Evolutionary conservation across 208 protist species (phyloP).

Genomic region (Trichomonas tenax): DNA sequence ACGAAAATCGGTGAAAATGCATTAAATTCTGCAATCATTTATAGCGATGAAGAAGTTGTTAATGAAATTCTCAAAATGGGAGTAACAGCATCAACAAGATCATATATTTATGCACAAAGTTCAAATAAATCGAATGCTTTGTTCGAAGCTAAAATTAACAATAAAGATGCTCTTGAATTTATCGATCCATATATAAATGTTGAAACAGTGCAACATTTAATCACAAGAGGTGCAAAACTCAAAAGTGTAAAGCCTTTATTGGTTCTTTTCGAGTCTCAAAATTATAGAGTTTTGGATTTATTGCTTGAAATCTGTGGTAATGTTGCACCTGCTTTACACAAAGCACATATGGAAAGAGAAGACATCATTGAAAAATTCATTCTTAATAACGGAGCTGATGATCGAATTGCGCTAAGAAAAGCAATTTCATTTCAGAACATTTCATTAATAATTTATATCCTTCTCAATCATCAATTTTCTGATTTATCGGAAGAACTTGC

Average conservation of each 20-base stretch:
- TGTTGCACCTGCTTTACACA: not conserved
- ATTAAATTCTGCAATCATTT: not conserved
- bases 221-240: not conserved
- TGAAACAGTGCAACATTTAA: not conserved
- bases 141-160: too few relatives aligned
- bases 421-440: not conserved
- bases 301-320: not conserved
- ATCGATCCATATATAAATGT: not conserved
- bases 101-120: not conserved
- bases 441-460: not conserved
- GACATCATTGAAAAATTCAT: not conserved
- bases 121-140: not conserved
- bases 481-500: not conserved
- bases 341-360: not conserved
- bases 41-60: not conserved
- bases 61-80: not conserved
- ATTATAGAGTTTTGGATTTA: not conserved
- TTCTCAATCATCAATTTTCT: not conserved
- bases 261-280: not conserved
- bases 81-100: not conserved
- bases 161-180: not conserved
- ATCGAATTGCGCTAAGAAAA: not conserved
- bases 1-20: not conserved
- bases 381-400: not conserved
- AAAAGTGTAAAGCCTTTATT: not conserved